phyloP scores from a whole-genome alignment of 148 eudicot species.

The Silene latifolia region DNA sequence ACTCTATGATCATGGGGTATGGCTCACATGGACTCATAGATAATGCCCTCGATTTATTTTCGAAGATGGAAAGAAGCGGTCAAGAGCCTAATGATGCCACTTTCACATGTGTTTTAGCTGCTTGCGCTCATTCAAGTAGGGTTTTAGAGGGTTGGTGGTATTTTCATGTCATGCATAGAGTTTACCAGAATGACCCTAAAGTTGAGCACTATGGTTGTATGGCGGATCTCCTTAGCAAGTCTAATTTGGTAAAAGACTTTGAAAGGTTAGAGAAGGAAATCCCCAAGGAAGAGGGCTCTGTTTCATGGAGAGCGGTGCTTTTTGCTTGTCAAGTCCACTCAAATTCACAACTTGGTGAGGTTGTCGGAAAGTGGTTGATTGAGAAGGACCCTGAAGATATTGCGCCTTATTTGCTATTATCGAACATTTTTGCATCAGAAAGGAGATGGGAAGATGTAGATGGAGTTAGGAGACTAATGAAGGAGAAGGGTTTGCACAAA shows the following conservation, averaged over 20 bases:
- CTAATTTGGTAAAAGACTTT: constrained; percentile 39
- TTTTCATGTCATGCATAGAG: constrained; percentile 47
- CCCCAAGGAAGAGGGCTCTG: constrained; percentile 36
- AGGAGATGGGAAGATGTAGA: constrained; percentile 58
- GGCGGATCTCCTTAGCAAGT: constrained; percentile 53
- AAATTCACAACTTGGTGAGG: constrained; percentile 42
- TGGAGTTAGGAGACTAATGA: constrained; percentile 38
- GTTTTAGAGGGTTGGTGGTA: constrained; percentile 69
- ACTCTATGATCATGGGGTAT: constrained; percentile 62
- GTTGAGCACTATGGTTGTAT: constrained; percentile 59
- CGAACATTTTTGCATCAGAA: constrained; percentile 51
- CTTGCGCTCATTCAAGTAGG: constrained; percentile 47
- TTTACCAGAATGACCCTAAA: constrained; percentile 48
- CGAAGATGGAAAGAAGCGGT: constrained; percentile 39
- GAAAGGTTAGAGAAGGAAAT: constrained; percentile 35
- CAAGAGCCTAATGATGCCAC: constrained; percentile 49
- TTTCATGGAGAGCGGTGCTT: constrained; percentile 53
- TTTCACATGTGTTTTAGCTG: constrained; percentile 44
- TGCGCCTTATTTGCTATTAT: constrained; percentile 47
- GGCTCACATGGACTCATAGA: constrained; percentile 47
- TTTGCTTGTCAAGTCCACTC: constrained; percentile 51
- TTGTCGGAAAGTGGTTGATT: constrained; percentile 45
- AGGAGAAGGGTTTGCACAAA: constrained; percentile 39
- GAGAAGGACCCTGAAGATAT: constrained; percentile 43
- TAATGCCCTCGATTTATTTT: constrained; percentile 40